Evolutionary conservation across 108 stramenopile species (phyloP), one percentile per base, ranked within the genome.

Genomic region (Chaetoceros muelleri): DNA sequence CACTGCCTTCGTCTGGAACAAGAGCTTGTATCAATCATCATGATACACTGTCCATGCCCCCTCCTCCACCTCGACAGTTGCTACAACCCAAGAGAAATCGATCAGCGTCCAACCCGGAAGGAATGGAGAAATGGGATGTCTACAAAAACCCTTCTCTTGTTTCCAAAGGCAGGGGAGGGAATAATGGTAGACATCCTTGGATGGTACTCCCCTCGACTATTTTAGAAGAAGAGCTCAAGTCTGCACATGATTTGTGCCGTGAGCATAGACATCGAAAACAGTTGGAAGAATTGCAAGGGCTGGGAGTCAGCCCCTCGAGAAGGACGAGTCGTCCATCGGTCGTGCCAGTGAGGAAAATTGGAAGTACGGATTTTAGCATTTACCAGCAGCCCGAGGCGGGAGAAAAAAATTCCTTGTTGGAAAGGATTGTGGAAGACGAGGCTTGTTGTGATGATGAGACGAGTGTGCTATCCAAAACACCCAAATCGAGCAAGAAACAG

Each of bases 121-220:
- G 85, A n/a, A 87, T 91, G 90, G 85, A 91, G 50, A 85, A 84
- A 58, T 91, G 84, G 84, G 81, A 77, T 55, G 74, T 81, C 13
- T 60, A 65, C 53, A 57, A 52, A 27, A 58, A 55, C 17, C 44
- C 60, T 0, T 40, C 34, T 10, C 13, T 40, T 40, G 8, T 40
- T 10, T 40, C 34, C n/a, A n/a, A n/a, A n/a, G n/a, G n/a, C n/a
- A n/a, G n/a, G n/a, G n/a, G n/a, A n/a, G n/a, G n/a, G n/a, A n/a
- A n/a, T n/a, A 55, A 71, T 47, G 66, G 74, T 65, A 68, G 85
- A 10, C 63, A 70, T 30, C 82, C 79, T 29, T n/a, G n/a, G n/a
- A 82, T 90, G 46, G 76, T 90, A 0, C 71, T 90, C 3, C 88
- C 88, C 3, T 71, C 57, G 0, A 72, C 78, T 10, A 84, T 90